These are phyloP conservation scores for Trichophyton schoenleinii DNA, from an alignment of 2,329 filamentous ascomycete genomes.

Conservation along the genomic window DNA sequence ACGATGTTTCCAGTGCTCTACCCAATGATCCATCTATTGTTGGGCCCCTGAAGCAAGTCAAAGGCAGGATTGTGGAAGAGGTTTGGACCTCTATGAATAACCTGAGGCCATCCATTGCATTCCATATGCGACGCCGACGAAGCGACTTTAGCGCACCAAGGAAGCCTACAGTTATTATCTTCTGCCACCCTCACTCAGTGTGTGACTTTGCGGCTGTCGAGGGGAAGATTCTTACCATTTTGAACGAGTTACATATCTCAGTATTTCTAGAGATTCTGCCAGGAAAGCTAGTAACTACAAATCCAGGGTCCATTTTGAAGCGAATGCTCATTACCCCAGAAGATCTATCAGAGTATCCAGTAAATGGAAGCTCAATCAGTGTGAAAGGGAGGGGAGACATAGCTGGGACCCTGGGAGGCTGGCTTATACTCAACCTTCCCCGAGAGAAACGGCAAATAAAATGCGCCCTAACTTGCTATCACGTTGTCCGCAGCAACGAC, in stretches of 20 bases:
- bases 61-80: neutral
- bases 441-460: neutral
- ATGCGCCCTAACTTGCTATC: slow-evolving; percentile 7
- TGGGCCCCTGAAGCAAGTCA: neutral
- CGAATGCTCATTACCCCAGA: neutral
- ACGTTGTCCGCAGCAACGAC: slow-evolving; percentile 3
- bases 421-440: slow-evolving; percentile 6
- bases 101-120: neutral
- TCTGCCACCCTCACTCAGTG: neutral
- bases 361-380: slow-evolving; percentile 6
- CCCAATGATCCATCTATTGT: neutral
- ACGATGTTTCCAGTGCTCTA: neutral
- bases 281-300: neutral
- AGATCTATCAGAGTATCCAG: neutral
- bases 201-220: neutral
- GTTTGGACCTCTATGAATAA: neutral
- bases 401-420: slow-evolving; percentile 6
- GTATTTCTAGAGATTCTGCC: neutral
- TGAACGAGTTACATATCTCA: neutral
- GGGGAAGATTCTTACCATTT: neutral
- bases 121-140: neutral
- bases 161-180: slow-evolving; percentile 1
- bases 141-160: neutral
- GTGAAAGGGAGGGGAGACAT: neutral
- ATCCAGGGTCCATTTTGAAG: neutral